Conservation (phyloP, 176 grass and related monocot genomes). For the Luzula sylvatica region DNA sequence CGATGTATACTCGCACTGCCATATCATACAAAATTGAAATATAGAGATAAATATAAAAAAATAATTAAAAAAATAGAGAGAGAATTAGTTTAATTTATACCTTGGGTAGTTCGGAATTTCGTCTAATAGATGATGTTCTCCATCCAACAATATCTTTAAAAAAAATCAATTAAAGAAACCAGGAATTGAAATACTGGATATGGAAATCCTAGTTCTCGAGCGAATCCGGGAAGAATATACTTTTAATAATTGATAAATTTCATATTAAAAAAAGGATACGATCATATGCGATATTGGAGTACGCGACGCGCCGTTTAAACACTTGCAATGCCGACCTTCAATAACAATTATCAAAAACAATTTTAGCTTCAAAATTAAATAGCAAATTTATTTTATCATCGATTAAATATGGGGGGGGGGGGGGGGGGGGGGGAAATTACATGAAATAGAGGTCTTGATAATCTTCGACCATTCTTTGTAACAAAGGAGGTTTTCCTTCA, state of each 20-base stretch:
- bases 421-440: constrained; percentile 23
- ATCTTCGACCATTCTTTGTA: constrained; percentile 86
- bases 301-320: constrained; percentile 78
- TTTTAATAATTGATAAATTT: not conserved
- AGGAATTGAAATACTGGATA: constrained; percentile 24
- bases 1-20: constrained; percentile 56
- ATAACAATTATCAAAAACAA: constrained; percentile 4
- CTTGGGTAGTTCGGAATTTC: constrained; percentile 69
- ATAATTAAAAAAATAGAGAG: constrained; percentile 16
- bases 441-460: constrained; percentile 59
- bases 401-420: not conserved
- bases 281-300: constrained; percentile 85
- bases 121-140: constrained; percentile 96
- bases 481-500: constrained; percentile 71
- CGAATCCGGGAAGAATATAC: not conserved
- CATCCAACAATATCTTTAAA: constrained; percentile 91
- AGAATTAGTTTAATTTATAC: constrained; percentile 18
- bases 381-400: not conserved
- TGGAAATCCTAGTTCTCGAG: no score
- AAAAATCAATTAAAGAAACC: constrained; percentile 30
- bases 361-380: not conserved
- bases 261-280: constrained; percentile 31
- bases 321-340: constrained; percentile 71
- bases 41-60: not conserved
- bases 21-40: constrained; percentile 13